phyloP scores from a whole-genome alignment of 768 basidiomycete species.

The Fibroporia radiculosa region DNA sequence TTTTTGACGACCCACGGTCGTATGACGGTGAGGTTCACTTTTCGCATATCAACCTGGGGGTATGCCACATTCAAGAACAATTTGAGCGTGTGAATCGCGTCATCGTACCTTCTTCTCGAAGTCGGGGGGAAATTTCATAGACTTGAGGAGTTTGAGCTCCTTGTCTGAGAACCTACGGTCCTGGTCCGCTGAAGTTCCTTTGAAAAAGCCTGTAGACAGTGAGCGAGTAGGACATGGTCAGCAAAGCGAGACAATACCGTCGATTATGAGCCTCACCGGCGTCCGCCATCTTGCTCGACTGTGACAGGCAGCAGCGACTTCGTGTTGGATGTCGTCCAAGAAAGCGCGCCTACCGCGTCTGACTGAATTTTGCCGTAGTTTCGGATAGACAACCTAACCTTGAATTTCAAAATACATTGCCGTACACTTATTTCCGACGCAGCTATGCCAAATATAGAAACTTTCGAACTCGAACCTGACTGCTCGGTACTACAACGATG shows the following conservation, averaged over 20 bases:
- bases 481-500: too few species aligned
- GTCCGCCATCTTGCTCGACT: slow-evolving; percentile 20
- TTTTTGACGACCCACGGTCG: slow-evolving; percentile 94
- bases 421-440: too few species aligned
- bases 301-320: too few species aligned
- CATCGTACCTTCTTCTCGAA: slow-evolving; percentile 74
- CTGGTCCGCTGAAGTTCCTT: slow-evolving; percentile 85
- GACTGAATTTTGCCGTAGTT: too few species aligned
- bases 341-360: too few species aligned
- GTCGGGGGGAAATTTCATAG: slow-evolving; percentile 84
- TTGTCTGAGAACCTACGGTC: slow-evolving; percentile 94
- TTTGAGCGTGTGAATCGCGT: neutral
- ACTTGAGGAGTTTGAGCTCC: slow-evolving; percentile 80
- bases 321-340: too few species aligned
- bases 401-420: too few species aligned
- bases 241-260: slow-evolving; percentile 3
- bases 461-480: too few species aligned
- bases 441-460: too few species aligned
- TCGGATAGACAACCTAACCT: too few species aligned
- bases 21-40: slow-evolving; percentile 89
- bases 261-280: slow-evolving; percentile 15
- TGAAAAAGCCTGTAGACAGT: slow-evolving; percentile 58
- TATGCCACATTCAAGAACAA: neutral
- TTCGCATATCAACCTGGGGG: slow-evolving; percentile 82
- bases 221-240: neutral